Evolutionary conservation across 495 filamentous ascomycete species (phyloP), one percentile per base, ranked within the genome.

Genomic region (Penicillium coffeae): DNA sequence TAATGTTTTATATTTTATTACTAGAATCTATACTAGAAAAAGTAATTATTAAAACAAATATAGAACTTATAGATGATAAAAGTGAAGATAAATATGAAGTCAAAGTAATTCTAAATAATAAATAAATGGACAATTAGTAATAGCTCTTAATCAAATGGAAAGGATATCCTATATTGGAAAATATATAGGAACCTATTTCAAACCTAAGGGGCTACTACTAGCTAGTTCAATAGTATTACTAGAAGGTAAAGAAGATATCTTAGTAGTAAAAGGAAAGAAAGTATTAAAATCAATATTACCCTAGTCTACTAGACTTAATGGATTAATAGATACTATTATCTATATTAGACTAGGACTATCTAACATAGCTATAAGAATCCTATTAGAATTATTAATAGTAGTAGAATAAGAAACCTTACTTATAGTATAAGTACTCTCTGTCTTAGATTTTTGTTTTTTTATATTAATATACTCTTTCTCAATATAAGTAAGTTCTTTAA

Each of bases 131-230:
- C 25, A 35, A 35, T 22, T 40, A 54, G 10, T 13, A 21, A 14
- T 42, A 54, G 2, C 45, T 45, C 18, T 7, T 54, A 7, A 6
- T 54, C 15, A 49, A 45, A 15, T 49, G 45, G 35, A 49, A 49
- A 13, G n/a, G 8, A 30, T 54, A 49, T 16, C 16, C 43, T 54
- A 47, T 22, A 37, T 52, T 37, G 20, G 21, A 52, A 43, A 39
- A 54, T 54, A 49, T 42, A 45, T 49, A 45, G 40, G 46, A 54
- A 41, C 40, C 25, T 54, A 54, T 54, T 18, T 13, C 44, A 35
- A 54, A 54, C 25, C 18, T 54, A 41, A 49, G n/a, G 21, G 46
- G 21, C 46, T 54, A 35, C 27, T 15, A 19, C 15, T 41, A 45
- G 25, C 21, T 51, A 30, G 15, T 51, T 45, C 25, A 30, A 30